Evolutionary conservation across 805 yeast species (phyloP).

Genomic region (Saturnispora saitoi): DNA sequence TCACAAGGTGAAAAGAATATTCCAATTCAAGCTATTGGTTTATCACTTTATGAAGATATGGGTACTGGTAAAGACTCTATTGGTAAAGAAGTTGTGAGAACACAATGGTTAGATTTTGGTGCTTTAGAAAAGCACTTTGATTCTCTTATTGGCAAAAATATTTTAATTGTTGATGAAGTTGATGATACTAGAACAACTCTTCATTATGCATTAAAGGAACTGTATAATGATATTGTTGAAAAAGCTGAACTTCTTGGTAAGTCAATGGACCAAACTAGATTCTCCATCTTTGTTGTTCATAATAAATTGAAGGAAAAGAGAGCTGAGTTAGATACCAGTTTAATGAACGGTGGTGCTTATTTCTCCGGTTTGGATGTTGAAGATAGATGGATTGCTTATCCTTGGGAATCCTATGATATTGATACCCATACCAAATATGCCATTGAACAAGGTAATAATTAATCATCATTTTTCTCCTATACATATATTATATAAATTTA

Average conservation of each 20-base stretch:
- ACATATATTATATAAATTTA: neutral
- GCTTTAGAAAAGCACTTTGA: conserved; percentile 60
- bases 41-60: conserved; percentile 54
- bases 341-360: conserved; percentile 59
- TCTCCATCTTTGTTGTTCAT: conserved; percentile 74
- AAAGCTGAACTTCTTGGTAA: conserved; percentile 56
- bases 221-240: conserved; percentile 54
- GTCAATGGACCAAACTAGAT: conserved; percentile 49
- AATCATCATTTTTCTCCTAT: neutral
- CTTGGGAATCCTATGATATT: conserved; percentile 82
- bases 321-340: conserved; percentile 57
- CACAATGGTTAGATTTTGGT: conserved; percentile 86
- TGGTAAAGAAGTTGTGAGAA: conserved; percentile 76
- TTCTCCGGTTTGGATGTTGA: conserved; percentile 66
- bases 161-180: conserved; percentile 81
- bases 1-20: conserved; percentile 53
- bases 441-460: conserved; percentile 54
- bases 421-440: conserved; percentile 67
- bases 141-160: conserved; percentile 71
- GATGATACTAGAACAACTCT: conserved; percentile 88
- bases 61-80: conserved; percentile 42
- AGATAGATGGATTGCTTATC: conserved; percentile 82
- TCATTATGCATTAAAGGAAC: conserved; percentile 73
- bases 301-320: conserved; percentile 77
- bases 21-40: conserved; percentile 63